Percentiles rank a stretch among this genome's conserved stretches.
These are phyloP conservation scores for Aureobasidium sp. DNA, from an alignment of 2,329 filamentous ascomycete species.

Conservation along the genomic window DNA sequence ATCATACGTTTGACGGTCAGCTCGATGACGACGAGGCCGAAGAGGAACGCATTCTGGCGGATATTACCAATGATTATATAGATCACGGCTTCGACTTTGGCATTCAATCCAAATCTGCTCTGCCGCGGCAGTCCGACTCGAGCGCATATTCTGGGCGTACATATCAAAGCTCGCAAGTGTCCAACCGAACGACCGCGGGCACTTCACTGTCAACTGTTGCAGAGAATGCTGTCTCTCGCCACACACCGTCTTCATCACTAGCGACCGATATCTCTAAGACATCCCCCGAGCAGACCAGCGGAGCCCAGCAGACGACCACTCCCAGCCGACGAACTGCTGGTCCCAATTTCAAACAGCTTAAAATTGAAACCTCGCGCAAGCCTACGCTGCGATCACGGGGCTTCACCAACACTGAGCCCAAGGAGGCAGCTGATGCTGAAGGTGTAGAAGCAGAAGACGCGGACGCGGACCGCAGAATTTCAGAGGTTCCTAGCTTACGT, in stretches of 20 bases:
- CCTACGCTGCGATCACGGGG: slow-evolving; percentile 19
- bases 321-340: slow-evolving; percentile 71
- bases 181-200: slow-evolving; percentile 62
- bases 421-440: background rate
- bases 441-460: background rate
- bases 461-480: slow-evolving; percentile 11
- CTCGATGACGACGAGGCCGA: slow-evolving; percentile 37
- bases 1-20: background rate
- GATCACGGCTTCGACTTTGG: slow-evolving; percentile 71
- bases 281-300: background rate
- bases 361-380: slow-evolving; percentile 67
- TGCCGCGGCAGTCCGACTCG: slow-evolving; percentile 74
- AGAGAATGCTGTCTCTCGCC: slow-evolving; percentile 38
- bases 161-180: slow-evolving; percentile 68
- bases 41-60: slow-evolving; percentile 59
- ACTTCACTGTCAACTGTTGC: slow-evolving; percentile 66
- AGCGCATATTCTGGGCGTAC: slow-evolving; percentile 70
- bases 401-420: slow-evolving; percentile 6
- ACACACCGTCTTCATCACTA: slow-evolving; percentile 7
- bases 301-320: background rate
- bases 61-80: slow-evolving; percentile 77
- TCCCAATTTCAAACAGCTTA: slow-evolving; percentile 72
- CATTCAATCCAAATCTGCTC: slow-evolving; percentile 57
- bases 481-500: slow-evolving; percentile 17
- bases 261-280: slow-evolving; percentile 4